These are phyloP conservation scores for Cercospora sp. DNA, from an alignment of 2,329 filamentous ascomycete genomes.

Conservation along the genomic window DNA sequence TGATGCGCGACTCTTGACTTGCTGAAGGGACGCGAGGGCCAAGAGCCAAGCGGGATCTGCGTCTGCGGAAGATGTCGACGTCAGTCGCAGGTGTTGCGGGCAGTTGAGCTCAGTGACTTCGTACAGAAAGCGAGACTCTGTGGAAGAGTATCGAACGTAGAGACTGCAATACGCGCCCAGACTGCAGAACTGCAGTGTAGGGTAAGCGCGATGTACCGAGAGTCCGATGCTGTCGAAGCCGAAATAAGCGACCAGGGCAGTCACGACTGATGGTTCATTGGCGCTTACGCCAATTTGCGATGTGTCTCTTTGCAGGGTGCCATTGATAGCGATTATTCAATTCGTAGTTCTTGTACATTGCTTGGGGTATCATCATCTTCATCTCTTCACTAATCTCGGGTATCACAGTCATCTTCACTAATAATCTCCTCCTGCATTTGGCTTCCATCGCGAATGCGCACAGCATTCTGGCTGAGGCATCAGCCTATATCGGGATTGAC, in stretches of 20 bases:
- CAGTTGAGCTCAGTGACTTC: background rate
- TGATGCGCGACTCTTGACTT: background rate
- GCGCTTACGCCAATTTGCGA: background rate
- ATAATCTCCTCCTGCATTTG: background rate
- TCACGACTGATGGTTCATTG: background rate
- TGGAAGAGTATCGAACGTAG: background rate
- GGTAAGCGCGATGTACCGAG: background rate
- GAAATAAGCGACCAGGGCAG: background rate
- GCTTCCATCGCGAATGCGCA: background rate
- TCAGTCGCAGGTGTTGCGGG: background rate
- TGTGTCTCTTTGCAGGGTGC: no score
- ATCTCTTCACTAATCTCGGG: background rate
- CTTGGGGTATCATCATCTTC: background rate
- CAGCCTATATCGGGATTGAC: background rate
- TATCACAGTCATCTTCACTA: background rate
- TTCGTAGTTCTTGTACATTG: background rate
- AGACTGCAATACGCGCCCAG: background rate
- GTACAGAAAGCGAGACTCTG: background rate
- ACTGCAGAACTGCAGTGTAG: background rate
- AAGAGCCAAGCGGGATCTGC: constrained; percentile 9
- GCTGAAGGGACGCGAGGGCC: background rate
- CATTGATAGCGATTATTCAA: background rate
- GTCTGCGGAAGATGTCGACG: background rate
- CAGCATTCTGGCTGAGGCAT: background rate
- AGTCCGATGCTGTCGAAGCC: background rate